Conservation (phyloP, 2,329 filamentous ascomycete genomes). For the Thelonectria rubi region DNA sequence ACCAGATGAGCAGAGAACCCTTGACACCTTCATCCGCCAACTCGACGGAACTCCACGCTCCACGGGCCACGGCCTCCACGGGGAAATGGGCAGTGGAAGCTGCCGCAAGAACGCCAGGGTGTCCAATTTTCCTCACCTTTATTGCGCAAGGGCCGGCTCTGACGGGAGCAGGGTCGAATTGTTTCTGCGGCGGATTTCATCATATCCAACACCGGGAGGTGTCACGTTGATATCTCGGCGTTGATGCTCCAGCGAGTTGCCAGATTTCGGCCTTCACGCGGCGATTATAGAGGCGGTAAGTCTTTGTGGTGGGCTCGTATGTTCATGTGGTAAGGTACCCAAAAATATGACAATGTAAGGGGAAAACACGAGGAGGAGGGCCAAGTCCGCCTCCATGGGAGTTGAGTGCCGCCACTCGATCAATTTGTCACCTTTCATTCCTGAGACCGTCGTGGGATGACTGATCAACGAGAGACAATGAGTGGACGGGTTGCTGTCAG, state of each 20-base stretch:
- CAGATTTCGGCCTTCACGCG: conserved; percentile 8
- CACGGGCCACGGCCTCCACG: conserved; percentile 16
- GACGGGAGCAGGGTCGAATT: conserved; percentile 4
- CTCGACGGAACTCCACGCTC: conserved; percentile 2
- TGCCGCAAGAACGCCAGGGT: conserved; percentile 1
- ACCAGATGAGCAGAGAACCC: neutral
- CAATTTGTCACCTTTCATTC: conserved; percentile 27
- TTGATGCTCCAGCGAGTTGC: conserved; percentile 4
- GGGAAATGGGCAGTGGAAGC: conserved; percentile 7
- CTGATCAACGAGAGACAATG: conserved; percentile 9
- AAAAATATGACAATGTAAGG: conserved; percentile 16
- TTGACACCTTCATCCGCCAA: neutral
- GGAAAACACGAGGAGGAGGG: conserved; percentile 15
- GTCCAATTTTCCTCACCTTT: conserved; percentile 9
- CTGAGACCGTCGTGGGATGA: conserved; percentile 25
- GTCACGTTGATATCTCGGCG: conserved; percentile 20
- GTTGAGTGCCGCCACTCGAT: conserved; percentile 15
- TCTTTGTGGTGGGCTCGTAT: conserved; percentile 23
- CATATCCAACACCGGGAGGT: neutral
- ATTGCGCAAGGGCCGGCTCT: conserved; percentile 13
- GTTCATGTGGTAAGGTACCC: conserved; percentile 11
- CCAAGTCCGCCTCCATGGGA: conserved; percentile 2
- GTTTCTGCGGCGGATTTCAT: neutral
- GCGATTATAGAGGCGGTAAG: conserved; percentile 24
- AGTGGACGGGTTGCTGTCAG: conserved; percentile 16